Percentiles rank a stretch among this genome's conserved stretches.
phyloP scores from a whole-genome alignment of 78 protist genomes.

The Monosiga brevicollis region DNA sequence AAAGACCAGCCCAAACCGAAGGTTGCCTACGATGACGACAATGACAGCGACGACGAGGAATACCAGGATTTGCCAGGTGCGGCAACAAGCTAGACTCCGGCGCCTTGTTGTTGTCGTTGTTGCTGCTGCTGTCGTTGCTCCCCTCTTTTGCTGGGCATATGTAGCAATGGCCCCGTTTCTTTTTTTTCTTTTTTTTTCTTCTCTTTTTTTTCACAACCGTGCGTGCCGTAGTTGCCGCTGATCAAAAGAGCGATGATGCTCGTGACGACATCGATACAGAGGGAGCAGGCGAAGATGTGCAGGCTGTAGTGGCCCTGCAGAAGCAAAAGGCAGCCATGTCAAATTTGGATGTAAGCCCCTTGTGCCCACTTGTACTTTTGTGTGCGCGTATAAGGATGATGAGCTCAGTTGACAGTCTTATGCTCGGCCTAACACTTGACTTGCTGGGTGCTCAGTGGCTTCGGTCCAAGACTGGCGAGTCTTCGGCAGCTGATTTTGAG shows the following conservation, averaged over 20 bases:
- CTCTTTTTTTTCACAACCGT: background rate
- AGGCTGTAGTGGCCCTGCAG: background rate
- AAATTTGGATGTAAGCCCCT: constrained; percentile 9
- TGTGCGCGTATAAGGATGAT: background rate
- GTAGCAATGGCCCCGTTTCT: background rate
- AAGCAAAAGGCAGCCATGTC: background rate
- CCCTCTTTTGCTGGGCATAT: background rate
- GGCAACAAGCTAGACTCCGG: background rate
- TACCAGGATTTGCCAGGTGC: background rate
- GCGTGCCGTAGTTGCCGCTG: background rate
- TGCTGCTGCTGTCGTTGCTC: background rate
- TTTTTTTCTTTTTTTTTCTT: background rate
- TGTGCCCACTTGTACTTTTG: constrained; percentile 34
- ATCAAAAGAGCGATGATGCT: background rate
- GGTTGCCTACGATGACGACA: background rate
- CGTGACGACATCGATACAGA: background rate
- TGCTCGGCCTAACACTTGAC: background rate
- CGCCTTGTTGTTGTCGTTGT: background rate
- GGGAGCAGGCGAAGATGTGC: background rate
- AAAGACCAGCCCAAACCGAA: background rate
- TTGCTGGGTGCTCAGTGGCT: background rate
- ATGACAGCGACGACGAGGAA: background rate
- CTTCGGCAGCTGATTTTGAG: background rate
- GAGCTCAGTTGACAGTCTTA: background rate
- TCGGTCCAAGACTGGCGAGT: background rate